These are phyloP conservation scores for Backusella liffmaniae DNA, from an alignment of 192 early-diverging fungal species.

Conservation along the genomic window DNA sequence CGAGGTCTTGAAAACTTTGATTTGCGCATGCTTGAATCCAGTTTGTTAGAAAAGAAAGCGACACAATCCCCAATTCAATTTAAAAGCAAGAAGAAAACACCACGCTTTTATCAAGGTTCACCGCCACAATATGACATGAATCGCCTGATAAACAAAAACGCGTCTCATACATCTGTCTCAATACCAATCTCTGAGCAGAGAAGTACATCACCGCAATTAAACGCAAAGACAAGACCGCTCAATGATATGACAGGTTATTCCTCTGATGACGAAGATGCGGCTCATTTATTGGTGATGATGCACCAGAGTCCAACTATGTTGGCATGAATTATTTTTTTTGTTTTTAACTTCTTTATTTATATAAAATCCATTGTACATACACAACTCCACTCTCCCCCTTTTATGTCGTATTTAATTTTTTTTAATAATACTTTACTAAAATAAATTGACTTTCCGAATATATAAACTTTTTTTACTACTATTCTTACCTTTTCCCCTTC, in stretches of 20 bases:
- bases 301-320: constrained; percentile 14
- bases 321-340: constrained; percentile 39
- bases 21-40: constrained; percentile 10
- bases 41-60: not conserved
- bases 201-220: not conserved
- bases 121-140: not conserved
- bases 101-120: constrained; percentile 8
- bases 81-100: not conserved
- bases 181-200: not conserved
- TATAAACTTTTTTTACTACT: not conserved
- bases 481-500: not conserved
- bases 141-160: constrained; percentile 11
- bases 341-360: constrained; percentile 58
- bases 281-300: constrained; percentile 27
- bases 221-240: not conserved
- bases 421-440: not conserved
- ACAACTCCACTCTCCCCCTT: constrained; percentile 38
- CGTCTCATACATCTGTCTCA: not conserved
- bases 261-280: constrained; percentile 21
- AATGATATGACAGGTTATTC: not conserved
- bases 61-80: not conserved
- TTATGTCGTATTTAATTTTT: not conserved
- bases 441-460: constrained; percentile 3
- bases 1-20: constrained; percentile 23
- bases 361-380: not conserved